phyloP scores from a whole-genome alignment of 2,329 filamentous ascomycete genomes.

The Monilinia aucupariae region DNA sequence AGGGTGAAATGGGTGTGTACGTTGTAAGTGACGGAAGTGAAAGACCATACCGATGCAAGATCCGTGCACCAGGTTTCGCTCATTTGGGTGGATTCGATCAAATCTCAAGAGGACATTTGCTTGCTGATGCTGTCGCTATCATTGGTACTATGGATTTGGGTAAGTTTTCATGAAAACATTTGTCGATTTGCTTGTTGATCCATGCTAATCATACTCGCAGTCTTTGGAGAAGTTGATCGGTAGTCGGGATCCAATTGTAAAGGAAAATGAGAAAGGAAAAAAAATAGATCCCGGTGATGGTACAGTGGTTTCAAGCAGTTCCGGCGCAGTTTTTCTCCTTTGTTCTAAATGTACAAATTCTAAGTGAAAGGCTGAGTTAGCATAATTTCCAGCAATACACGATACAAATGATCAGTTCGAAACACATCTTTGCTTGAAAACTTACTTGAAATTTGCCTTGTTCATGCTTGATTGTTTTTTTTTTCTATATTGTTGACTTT shows the following conservation, averaged over 20 bases:
- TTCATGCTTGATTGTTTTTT: neutral
- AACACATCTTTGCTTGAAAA: neutral
- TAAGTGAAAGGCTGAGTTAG: constrained; percentile 12
- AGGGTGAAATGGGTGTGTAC: constrained; percentile 99
- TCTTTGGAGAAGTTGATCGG: constrained; percentile 46
- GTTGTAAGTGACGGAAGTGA: constrained; percentile 94
- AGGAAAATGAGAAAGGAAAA: constrained; percentile 15
- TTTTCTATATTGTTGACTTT: constrained; percentile 12
- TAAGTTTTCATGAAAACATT: constrained; percentile 40
- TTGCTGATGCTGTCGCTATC: constrained; percentile 94
- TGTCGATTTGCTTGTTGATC: constrained; percentile 15
- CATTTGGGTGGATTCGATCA: constrained; percentile 94
- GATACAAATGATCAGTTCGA: constrained; percentile 1
- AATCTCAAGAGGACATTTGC: constrained; percentile 80
- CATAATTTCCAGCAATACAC: constrained; percentile 9
- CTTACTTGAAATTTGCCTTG: constrained; percentile 5
- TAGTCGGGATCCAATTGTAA: constrained; percentile 33
- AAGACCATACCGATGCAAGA: constrained; percentile 95
- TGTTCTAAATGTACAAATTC: constrained; percentile 27
- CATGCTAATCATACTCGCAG: constrained; percentile 26
- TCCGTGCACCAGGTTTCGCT: constrained; percentile 92
- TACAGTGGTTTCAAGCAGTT: constrained; percentile 6
- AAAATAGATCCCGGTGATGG: constrained; percentile 23
- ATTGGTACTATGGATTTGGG: constrained; percentile 88
- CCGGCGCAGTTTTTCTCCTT: constrained; percentile 20